A percentile compares a stretch with the other conserved stretches of the same genome.
These are phyloP conservation scores for Cymbopogon citratus DNA, from an alignment of 176 grass and related monocot genomes.

Conservation along the genomic window DNA sequence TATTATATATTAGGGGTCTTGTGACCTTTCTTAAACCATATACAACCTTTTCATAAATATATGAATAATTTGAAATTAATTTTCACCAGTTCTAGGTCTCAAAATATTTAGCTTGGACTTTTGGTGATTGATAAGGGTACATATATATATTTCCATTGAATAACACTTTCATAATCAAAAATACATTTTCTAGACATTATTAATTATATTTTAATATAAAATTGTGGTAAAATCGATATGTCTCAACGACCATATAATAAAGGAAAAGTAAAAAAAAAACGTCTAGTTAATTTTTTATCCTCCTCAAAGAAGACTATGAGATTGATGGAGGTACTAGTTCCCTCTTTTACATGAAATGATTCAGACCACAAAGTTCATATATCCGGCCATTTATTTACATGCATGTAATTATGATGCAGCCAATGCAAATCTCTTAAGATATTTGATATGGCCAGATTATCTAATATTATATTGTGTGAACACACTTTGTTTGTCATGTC, in stretches of 20 bases:
- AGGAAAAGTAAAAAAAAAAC: no score
- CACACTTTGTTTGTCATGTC: not conserved
- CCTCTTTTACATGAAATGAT: constrained; percentile 7
- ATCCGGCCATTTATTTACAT: not conserved
- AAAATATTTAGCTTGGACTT: no score
- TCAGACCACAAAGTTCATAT: not conserved
- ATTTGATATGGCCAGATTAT: not conserved
- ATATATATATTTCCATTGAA: no score
- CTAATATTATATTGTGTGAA: not conserved
- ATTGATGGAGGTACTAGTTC: not conserved
- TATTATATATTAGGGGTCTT: no score
- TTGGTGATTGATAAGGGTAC: no score
- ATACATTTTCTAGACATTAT: no score
- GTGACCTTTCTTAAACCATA: not conserved
- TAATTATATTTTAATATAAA: no score
- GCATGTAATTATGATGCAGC: constrained; percentile 3
- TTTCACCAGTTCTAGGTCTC: no score
- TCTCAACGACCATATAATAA: no score
- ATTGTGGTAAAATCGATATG: no score
- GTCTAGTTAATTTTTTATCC: not conserved
- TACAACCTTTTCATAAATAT: not conserved
- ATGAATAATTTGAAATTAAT: no score
- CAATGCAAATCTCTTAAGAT: not conserved
- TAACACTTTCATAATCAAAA: no score
- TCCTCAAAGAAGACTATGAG: not conserved